Evolutionary conservation across 2,329 filamentous ascomycete genomes (phyloP), one percentile per base, ranked within the genome.

Genomic region (Trichoderma asperellum): DNA sequence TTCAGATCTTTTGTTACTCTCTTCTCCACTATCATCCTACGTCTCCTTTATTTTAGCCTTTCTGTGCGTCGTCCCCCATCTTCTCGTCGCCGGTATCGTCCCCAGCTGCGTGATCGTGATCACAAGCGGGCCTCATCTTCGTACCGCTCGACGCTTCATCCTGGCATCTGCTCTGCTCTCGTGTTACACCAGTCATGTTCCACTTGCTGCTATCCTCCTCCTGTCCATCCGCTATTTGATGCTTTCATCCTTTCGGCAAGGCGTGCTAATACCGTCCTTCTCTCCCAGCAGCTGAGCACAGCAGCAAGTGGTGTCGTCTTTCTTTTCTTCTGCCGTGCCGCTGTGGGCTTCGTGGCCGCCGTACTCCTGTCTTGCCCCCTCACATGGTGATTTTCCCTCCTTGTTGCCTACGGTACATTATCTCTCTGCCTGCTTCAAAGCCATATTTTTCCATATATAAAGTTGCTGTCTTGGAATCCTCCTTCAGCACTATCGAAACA

Each of bases 101-200:
- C 24, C 29, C 57, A 21, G 49, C 40, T 43, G 57, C 56, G 35
- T 59, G 60, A 53, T 56, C 56, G 43, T 56, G 60, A 53, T 56
- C 60, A 49, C 61, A 29, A 58, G 52, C 37, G 63, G 37, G 10
- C 35, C 24, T 65, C 29, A 27, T 52, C 52, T 65, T 65, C 56
- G 49, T 65, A 62, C 64, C 58, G 60, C 68, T 68, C 66, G 67
- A 66, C 53, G 40, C 68, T 52, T 58, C 62, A 65, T 58, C 68
- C 69, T 70, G 71, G 70, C 6, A 27, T 49, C 68, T 40, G 49
- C 49, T 40, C 47, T 55, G 49, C 61, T 29, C 49, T 71, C 68
- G 68, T 70, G 74, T 75, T 73, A 74, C 74, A 75, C 74, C 52
- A 66, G 58, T 68, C 64, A 70, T 73, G 73, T 75, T 74, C 74